Evolutionary conservation across 345 rosid genomes (phyloP).

Genomic region (Citrus hindsii): DNA sequence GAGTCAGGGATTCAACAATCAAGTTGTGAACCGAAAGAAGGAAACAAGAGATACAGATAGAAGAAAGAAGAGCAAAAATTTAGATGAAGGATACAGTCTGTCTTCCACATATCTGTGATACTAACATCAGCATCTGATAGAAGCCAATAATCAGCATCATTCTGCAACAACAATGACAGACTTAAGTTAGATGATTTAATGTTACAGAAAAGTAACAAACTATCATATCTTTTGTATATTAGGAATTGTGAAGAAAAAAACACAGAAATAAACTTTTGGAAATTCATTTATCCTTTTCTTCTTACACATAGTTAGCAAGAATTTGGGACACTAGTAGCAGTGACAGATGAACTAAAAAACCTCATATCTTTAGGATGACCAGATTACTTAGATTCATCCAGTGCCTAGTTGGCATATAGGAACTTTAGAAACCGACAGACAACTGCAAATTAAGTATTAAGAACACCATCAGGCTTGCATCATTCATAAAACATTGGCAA

Average conservation of each 20-base stretch:
- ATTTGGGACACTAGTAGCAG: neutral
- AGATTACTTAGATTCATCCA: neutral
- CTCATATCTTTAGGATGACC: neutral
- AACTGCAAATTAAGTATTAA: neutral
- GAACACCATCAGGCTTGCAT: neutral
- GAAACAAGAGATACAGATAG: neutral
- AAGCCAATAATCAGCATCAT: constrained; percentile 88
- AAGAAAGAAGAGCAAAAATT: constrained; percentile 4
- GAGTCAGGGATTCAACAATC: constrained; percentile 45
- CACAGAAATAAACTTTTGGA: neutral
- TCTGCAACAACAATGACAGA: constrained; percentile 45
- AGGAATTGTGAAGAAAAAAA: neutral
- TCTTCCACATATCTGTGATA: constrained; percentile 93
- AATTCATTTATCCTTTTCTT: neutral
- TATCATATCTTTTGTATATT: neutral
- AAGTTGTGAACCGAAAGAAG: neutral
- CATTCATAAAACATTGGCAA: neutral
- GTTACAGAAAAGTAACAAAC: constrained; percentile 2
- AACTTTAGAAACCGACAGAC: neutral
- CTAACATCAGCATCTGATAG: constrained; percentile 76
- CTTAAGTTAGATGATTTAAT: neutral
- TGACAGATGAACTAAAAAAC: neutral
- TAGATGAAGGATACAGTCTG: constrained; percentile 77
- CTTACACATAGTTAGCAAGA: neutral
- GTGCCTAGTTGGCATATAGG: neutral